These are phyloP conservation scores for Diplogelasinospora grovesii DNA, from an alignment of 495 filamentous ascomycete species.

Conservation along the genomic window DNA sequence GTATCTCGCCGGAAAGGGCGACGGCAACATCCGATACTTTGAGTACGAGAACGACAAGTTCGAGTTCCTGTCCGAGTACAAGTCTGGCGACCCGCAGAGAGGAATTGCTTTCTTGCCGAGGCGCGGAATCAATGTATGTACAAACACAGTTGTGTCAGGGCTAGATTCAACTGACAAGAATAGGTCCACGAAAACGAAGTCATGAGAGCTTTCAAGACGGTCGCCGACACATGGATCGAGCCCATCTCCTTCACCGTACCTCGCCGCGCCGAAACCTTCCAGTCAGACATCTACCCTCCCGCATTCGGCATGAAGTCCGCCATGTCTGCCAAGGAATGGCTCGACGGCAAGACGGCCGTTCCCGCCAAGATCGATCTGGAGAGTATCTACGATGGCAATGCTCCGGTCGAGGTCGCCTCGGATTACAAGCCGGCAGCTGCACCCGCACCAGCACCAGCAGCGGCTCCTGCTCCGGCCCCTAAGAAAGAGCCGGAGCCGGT, in stretches of 20 bases:
- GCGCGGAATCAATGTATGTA: constrained; percentile 76
- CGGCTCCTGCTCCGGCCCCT: constrained; percentile 44
- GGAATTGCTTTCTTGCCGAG: constrained; percentile 94
- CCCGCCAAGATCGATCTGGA: constrained; percentile 90
- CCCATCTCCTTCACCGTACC: constrained; percentile 97
- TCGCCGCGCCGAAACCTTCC: constrained; percentile 90
- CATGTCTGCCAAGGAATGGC: constrained; percentile 75
- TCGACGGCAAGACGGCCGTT: constrained; percentile 71
- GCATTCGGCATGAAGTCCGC: constrained; percentile 69
- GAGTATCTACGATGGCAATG: constrained; percentile 79
- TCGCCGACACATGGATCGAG: constrained; percentile 89
- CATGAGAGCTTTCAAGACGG: constrained; percentile 91
- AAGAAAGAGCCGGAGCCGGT: constrained; percentile 50
- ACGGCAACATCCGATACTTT: constrained; percentile 97
- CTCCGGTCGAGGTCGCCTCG: constrained; percentile 63
- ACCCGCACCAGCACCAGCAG: constrained; percentile 36
- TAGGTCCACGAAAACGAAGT: constrained; percentile 92
- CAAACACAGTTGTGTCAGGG: no score
- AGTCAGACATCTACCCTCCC: constrained; percentile 93
- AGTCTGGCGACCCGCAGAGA: constrained; percentile 87
- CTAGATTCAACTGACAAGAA: constrained; percentile 17
- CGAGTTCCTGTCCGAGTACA: constrained; percentile 91
- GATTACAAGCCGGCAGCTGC: constrained; percentile 56
- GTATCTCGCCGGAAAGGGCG: constrained; percentile 93
- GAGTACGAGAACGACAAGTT: constrained; percentile 98